A percentile compares a stretch with the other conserved stretches of the same genome.
phyloP scores from a whole-genome alignment of 2,329 filamentous ascomycete genomes.

The Calonectria naviculata region DNA sequence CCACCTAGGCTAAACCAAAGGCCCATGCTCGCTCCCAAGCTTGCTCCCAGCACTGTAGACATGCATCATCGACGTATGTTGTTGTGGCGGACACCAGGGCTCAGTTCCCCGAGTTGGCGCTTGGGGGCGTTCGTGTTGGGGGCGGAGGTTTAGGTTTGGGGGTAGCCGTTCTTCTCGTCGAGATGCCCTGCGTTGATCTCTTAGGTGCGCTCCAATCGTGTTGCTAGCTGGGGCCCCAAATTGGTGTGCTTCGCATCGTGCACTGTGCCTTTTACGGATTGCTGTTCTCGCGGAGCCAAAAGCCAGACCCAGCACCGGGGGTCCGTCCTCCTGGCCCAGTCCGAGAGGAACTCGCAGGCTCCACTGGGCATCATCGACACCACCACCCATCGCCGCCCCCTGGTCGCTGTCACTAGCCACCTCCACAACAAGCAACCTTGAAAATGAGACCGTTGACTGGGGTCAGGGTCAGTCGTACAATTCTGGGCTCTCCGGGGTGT shows the following conservation, averaged over 20 bases:
- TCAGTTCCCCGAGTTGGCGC: conserved; percentile 37
- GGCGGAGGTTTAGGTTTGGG: conserved; percentile 29
- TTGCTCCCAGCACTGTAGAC: not conserved
- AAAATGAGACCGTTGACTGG: conserved; percentile 42
- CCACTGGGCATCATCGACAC: conserved; percentile 43
- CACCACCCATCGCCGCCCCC: conserved; percentile 43
- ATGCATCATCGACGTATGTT: conserved; percentile 2
- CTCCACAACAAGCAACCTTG: conserved; percentile 44
- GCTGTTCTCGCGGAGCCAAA: conserved; percentile 18
- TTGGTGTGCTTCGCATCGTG: conserved; percentile 15
- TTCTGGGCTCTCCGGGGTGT: conserved; percentile 35
- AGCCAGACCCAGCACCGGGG: conserved; percentile 30
- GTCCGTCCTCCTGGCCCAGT: conserved; percentile 17
- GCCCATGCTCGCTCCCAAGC: conserved; percentile 11
- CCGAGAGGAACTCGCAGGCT: conserved; percentile 35
- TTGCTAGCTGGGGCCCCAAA: conserved; percentile 29
- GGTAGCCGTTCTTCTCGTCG: conserved; percentile 24
- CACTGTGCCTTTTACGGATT: conserved; percentile 11
- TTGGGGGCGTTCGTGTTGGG: conserved; percentile 38
- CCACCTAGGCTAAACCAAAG: conserved; percentile 3
- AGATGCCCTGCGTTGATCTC: conserved; percentile 18
- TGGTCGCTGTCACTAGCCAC: conserved; percentile 44
- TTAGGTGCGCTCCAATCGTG: conserved; percentile 35
- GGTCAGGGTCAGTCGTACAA: conserved; percentile 43
- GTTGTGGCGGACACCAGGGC: conserved; percentile 31